Conservation (phyloP, 331 rosid genomes). For the Stylosanthes scabra region DNA sequence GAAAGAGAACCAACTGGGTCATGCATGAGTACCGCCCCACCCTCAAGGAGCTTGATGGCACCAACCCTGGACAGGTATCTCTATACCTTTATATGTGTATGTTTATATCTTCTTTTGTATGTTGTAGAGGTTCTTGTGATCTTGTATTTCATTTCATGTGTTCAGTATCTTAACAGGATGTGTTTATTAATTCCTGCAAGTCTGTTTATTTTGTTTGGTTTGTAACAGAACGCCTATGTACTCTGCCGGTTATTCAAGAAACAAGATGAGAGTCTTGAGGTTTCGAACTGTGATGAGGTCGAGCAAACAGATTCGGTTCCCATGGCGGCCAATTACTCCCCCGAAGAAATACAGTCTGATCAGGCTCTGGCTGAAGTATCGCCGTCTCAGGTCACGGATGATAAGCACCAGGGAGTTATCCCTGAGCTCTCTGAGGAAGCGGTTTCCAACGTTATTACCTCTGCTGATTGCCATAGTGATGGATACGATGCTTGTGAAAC, state of each 20-base stretch:
- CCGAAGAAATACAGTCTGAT: conserved; percentile 58
- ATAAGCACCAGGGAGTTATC: conserved; percentile 26
- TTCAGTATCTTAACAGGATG: too few relatives aligned
- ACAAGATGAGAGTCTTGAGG: conserved; percentile 71
- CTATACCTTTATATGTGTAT: neutral
- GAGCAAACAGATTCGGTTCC: conserved; percentile 61
- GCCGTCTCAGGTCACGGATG: conserved; percentile 51
- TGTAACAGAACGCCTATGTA: conserved; percentile 78
- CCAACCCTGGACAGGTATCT: conserved; percentile 94
- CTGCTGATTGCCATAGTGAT: conserved; percentile 43
- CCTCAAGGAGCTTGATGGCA: conserved; percentile 87
- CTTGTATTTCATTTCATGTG: neutral
- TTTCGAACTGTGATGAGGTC: conserved; percentile 56
- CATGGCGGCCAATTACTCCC: conserved; percentile 49
- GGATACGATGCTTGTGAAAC: conserved; percentile 42
- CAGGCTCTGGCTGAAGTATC: conserved; percentile 49
- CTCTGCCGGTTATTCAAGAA: conserved; percentile 90
- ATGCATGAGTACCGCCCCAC: conserved; percentile 96
- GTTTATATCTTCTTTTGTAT: conserved; percentile 1
- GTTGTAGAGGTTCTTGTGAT: conserved; percentile 8
- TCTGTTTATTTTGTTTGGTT: conserved; percentile 26
- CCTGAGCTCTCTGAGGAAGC: conserved; percentile 53
- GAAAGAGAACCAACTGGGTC: conserved; percentile 91
- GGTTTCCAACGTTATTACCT: conserved; percentile 49
- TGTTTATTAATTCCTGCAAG: too few relatives aligned